These are phyloP conservation scores for Lasiosphaeria ovina DNA, from an alignment of 495 filamentous ascomycete species.

Conservation along the genomic window DNA sequence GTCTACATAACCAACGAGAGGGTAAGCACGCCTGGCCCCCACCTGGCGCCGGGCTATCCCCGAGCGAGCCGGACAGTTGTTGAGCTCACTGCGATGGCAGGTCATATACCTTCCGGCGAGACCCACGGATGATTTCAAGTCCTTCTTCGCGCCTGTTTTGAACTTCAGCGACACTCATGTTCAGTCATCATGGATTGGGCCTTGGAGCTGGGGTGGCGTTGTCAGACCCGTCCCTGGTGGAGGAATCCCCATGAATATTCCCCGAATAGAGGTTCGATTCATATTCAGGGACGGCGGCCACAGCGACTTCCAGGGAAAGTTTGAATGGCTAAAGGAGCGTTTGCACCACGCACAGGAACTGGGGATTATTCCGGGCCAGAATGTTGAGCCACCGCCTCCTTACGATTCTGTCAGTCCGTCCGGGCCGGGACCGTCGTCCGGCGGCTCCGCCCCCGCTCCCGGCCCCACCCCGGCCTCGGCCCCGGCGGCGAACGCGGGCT, in stretches of 20 bases:
- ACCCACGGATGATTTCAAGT: constrained; percentile 67
- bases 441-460: not conserved
- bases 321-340: constrained; percentile 80
- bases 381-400: constrained; percentile 78
- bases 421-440: constrained; percentile 28
- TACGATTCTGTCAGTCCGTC: constrained; percentile 54
- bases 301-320: constrained; percentile 83
- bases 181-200: constrained; percentile 89
- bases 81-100: constrained; percentile 44
- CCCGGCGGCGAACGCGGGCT: not conserved
- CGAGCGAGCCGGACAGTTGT: not conserved
- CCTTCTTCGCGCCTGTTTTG: constrained; percentile 84
- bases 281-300: constrained; percentile 94
- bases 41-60: constrained; percentile 1
- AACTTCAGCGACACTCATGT: constrained; percentile 87
- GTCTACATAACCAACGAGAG: constrained; percentile 88
- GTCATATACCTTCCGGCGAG: constrained; percentile 83
- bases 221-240: constrained; percentile 79
- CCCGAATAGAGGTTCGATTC: constrained; percentile 73
- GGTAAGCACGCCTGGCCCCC: constrained; percentile 46
- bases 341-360: constrained; percentile 76
- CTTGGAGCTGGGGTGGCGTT: constrained; percentile 83
- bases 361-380: constrained; percentile 48
- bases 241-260: constrained; percentile 74
- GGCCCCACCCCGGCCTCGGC: not conserved